These are phyloP conservation scores for Diaporthe citriasiana DNA, from an alignment of 2,329 filamentous ascomycete species.

Conservation along the genomic window DNA sequence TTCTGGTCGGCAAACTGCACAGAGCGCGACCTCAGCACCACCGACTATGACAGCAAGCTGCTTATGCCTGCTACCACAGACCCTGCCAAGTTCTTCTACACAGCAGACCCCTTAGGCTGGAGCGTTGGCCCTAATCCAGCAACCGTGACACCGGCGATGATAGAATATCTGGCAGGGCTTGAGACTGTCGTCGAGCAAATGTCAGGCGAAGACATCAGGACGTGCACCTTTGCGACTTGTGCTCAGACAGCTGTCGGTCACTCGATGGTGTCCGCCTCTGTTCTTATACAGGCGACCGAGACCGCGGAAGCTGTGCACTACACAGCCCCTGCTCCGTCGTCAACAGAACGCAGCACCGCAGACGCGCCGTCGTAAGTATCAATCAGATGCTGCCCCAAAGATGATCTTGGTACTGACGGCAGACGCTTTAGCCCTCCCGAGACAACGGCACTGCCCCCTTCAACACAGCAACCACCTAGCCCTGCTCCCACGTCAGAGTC, in stretches of 20 bases:
- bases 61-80: slow-evolving; percentile 11
- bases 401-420: neutral
- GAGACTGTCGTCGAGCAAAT: slow-evolving; percentile 24
- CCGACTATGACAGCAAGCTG: slow-evolving; percentile 21
- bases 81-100: slow-evolving; percentile 29
- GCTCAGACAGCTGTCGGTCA: slow-evolving; percentile 26
- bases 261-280: slow-evolving; percentile 14
- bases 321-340: slow-evolving; percentile 8
- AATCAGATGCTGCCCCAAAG: neutral
- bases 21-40: slow-evolving; percentile 11
- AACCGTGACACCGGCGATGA: slow-evolving; percentile 20
- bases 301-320: slow-evolving; percentile 21
- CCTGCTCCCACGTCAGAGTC: slow-evolving; percentile 2
- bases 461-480: neutral
- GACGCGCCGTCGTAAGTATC: slow-evolving; percentile 11
- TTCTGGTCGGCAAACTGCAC: slow-evolving; percentile 32
- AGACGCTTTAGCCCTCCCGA: neutral
- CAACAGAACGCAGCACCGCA: slow-evolving; percentile 13
- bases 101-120: slow-evolving; percentile 5
- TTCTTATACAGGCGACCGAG: neutral
- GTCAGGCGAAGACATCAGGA: slow-evolving; percentile 15
- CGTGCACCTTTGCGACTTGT: slow-evolving; percentile 21
- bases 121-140: slow-evolving; percentile 8
- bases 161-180: slow-evolving; percentile 15
- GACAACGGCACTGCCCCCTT: neutral